A percentile compares a stretch with the other conserved stretches of the same genome.
phyloP scores from a whole-genome alignment of 2,329 filamentous ascomycete species.

The Tetracladium maxilliforme region DNA sequence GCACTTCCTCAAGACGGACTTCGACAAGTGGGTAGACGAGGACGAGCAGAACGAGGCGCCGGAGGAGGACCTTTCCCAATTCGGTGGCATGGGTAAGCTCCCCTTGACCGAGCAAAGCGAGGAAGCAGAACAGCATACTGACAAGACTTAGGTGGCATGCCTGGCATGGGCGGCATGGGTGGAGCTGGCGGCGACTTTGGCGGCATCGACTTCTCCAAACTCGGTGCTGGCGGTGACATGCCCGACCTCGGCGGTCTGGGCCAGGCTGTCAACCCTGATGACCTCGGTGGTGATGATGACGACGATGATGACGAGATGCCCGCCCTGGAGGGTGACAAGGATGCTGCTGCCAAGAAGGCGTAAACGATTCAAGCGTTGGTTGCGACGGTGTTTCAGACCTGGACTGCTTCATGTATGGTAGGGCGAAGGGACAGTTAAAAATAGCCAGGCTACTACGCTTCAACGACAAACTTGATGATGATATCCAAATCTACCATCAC shows the following conservation, averaged over 20 bases:
- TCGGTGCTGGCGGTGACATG: conserved; percentile 44
- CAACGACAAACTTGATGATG: no score
- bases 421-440: no score
- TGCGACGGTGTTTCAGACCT: no score
- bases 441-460: no score
- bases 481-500: no score
- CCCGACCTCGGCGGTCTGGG: conserved; percentile 29
- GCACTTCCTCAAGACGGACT: conserved; percentile 97
- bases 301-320: conserved; percentile 77
- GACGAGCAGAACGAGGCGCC: conserved; percentile 89
- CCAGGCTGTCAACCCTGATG: conserved; percentile 19
- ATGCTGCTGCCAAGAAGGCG: conserved; percentile 25
- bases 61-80: conserved; percentile 65
- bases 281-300: conserved; percentile 38
- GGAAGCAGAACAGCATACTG: conserved; percentile 1
- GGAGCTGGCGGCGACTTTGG: conserved; percentile 53
- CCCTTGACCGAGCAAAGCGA: conserved; percentile 1
- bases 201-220: conserved; percentile 89
- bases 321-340: conserved; percentile 53
- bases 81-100: conserved; percentile 52
- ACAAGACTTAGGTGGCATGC: conserved; percentile 9
- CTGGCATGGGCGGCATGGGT: conserved; percentile 17
- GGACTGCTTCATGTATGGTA: no score
- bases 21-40: conserved; percentile 98
- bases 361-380: no score